Percentiles rank a stretch among this genome's conserved stretches.
Conservation (phyloP, 169 alveolate genomes). For the Ichthyophthirius multifiliis region DNA sequence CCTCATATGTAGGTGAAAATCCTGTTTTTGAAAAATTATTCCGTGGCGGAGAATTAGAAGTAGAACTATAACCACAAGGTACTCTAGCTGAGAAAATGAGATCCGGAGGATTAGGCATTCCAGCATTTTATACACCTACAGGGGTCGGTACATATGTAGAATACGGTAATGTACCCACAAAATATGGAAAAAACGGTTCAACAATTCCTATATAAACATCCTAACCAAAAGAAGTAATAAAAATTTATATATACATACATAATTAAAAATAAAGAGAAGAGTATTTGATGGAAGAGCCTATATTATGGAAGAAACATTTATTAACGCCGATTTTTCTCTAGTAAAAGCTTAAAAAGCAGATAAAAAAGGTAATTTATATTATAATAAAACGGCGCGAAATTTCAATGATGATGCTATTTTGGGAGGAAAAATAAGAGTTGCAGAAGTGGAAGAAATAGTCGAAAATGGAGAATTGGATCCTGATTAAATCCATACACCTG, state of each 20-base stretch:
- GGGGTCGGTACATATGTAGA: constrained; percentile 70
- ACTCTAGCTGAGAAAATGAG: constrained; percentile 72
- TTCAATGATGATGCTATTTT: constrained; percentile 62
- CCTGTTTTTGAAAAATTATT: constrained; percentile 48
- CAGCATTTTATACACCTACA: constrained; percentile 75
- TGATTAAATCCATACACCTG: constrained; percentile 61
- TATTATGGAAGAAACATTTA: constrained; percentile 57
- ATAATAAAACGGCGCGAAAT: constrained; percentile 62
- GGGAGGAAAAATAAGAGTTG: constrained; percentile 57
- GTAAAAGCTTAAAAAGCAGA: constrained; percentile 72
- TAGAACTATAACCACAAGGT: constrained; percentile 76
- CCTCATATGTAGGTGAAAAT: constrained; percentile 74
- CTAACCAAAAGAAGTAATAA: constrained; percentile 47
- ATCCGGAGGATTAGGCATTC: constrained; percentile 83
- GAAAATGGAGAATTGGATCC: constrained; percentile 60
- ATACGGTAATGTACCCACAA: constrained; percentile 57
- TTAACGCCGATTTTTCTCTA: constrained; percentile 55
- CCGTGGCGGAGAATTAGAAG: constrained; percentile 65
- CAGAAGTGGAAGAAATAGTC: constrained; percentile 78
- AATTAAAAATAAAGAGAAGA: constrained; percentile 10
- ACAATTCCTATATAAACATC: constrained; percentile 34
- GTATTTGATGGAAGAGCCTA: constrained; percentile 52
- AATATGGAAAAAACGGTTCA: constrained; percentile 26
- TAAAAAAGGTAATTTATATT: constrained; percentile 59
- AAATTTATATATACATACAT: not conserved